phyloP scores from a whole-genome alignment of 1,284 basidiomycete genomes.

The Bjerkandera adusta region DNA sequence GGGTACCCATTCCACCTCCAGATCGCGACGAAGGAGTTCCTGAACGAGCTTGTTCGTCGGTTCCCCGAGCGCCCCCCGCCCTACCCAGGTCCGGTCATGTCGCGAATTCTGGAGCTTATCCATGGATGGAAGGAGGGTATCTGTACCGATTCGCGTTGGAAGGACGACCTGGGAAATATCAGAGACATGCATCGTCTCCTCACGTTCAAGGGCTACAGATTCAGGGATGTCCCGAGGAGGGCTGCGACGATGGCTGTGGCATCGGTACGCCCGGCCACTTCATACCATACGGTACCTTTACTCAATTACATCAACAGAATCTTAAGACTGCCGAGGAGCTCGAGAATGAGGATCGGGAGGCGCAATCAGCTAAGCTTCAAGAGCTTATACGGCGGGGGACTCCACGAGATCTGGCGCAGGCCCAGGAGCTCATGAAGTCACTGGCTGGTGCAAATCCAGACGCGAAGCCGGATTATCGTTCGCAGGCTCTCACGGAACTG shows the following conservation, averaged over 20 bases:
- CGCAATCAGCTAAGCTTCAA: slow-evolving; percentile 96
- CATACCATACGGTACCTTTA: neutral
- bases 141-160: slow-evolving; percentile 87
- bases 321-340: slow-evolving; percentile 95
- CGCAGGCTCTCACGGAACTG: slow-evolving; percentile 87
- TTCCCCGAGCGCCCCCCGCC: slow-evolving; percentile 98
- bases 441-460: slow-evolving; percentile 96
- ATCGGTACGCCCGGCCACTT: slow-evolving; percentile 40
- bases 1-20: slow-evolving; percentile 98
- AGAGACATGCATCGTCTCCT: slow-evolving; percentile 96
- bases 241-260: slow-evolving; percentile 39
- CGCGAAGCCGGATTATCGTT: slow-evolving; percentile 88
- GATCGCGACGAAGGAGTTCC: slow-evolving; percentile 97
- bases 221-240: slow-evolving; percentile 62
- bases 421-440: slow-evolving; percentile 97
- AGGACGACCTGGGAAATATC: slow-evolving; percentile 96
- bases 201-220: slow-evolving; percentile 95
- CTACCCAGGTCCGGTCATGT: slow-evolving; percentile 94
- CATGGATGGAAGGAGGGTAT: slow-evolving; percentile 96
- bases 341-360: slow-evolving; percentile 93
- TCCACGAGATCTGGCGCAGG: slow-evolving; percentile 91
- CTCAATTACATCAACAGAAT: slow-evolving; percentile 46
- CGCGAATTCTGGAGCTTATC: slow-evolving; percentile 90
- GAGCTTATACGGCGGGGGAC: slow-evolving; percentile 96
- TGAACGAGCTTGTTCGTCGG: slow-evolving; percentile 96